Evolutionary conservation across 179 eudicot genomes (phyloP).

Genomic region (Spinacia oleracea): DNA sequence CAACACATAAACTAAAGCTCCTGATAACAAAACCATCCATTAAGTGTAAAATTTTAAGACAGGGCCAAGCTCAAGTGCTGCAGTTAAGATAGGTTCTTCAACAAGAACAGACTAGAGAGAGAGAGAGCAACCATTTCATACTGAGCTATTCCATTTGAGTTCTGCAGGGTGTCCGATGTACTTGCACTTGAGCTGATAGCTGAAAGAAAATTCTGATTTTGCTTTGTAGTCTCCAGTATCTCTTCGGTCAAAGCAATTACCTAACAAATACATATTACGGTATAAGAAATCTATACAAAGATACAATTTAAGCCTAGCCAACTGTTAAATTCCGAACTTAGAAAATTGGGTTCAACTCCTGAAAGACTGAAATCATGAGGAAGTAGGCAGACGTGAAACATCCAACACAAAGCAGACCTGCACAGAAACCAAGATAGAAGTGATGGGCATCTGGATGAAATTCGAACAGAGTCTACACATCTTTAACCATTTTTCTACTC

Average conservation of each 20-base stretch:
- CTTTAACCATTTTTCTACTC: slow-evolving; percentile 28
- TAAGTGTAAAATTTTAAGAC: background rate
- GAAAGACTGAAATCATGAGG: slow-evolving; percentile 82
- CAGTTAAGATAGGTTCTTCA: background rate
- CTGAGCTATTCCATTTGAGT: slow-evolving; percentile 32
- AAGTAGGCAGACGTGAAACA: slow-evolving; percentile 58
- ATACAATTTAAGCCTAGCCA: slow-evolving; percentile 21
- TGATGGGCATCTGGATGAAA: slow-evolving; percentile 77
- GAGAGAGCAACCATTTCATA: slow-evolving; percentile 43
- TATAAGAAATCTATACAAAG: slow-evolving; percentile 14
- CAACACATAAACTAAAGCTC: background rate
- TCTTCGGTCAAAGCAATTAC: slow-evolving; percentile 94
- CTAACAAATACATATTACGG: slow-evolving; percentile 36
- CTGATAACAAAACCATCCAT: slow-evolving; percentile 1
- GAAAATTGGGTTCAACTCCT: slow-evolving; percentile 59
- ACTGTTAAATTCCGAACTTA: slow-evolving; percentile 48
- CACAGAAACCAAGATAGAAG: slow-evolving; percentile 77
- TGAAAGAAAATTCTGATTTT: slow-evolving; percentile 56
- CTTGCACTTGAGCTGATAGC: slow-evolving; percentile 44
- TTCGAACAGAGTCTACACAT: slow-evolving; percentile 22
- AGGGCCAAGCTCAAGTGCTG: background rate
- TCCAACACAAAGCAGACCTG: slow-evolving; percentile 81
- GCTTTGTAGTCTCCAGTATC: slow-evolving; percentile 81
- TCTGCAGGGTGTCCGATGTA: slow-evolving; percentile 42
- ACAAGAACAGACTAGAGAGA: background rate